These are phyloP conservation scores for Iberis amara DNA, from an alignment of 441 rosid species.

Conservation along the genomic window DNA sequence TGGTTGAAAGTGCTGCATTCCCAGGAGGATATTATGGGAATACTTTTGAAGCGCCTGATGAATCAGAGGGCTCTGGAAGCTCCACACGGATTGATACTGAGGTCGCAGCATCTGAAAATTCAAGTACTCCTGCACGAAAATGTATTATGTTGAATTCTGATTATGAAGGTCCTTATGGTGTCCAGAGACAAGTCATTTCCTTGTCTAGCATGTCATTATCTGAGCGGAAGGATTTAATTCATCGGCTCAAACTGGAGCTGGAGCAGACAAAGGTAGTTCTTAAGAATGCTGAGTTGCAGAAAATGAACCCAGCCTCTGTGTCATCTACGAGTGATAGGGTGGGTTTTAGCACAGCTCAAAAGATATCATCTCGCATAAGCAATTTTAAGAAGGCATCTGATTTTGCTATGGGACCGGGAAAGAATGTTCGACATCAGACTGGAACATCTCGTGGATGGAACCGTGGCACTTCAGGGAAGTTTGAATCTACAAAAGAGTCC, in stretches of 20 bases:
- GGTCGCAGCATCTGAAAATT: constrained; percentile 55
- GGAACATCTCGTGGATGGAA: constrained; percentile 36
- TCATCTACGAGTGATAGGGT: constrained; percentile 51
- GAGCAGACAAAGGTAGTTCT: constrained; percentile 44
- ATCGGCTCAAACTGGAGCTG: constrained; percentile 44
- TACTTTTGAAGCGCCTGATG: constrained; percentile 42
- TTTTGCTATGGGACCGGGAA: constrained; percentile 39
- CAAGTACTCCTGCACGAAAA: constrained; percentile 45
- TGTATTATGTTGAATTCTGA: constrained; percentile 45
- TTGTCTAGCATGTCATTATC: constrained; percentile 38
- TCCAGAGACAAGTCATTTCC: constrained; percentile 45
- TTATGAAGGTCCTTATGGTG: constrained; percentile 42
- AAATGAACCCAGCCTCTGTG: constrained; percentile 33
- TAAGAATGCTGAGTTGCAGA: constrained; percentile 44
- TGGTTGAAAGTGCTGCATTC: constrained; percentile 49
- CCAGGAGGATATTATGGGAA: constrained; percentile 48
- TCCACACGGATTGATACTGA: constrained; percentile 48
- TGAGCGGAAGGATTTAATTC: constrained; percentile 47
- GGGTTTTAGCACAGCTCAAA: constrained; percentile 40
- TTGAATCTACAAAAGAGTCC: constrained; percentile 38
- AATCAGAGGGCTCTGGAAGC: constrained; percentile 64
- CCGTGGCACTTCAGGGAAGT: constrained; percentile 41
- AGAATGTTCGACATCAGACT: constrained; percentile 38
- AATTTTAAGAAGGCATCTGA: constrained; percentile 37
- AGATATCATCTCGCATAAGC: constrained; percentile 26